Evolutionary conservation across 2,329 filamentous ascomycete genomes (phyloP), one percentile per base, ranked within the genome.

Genomic region (Claviceps humidiphila): DNA sequence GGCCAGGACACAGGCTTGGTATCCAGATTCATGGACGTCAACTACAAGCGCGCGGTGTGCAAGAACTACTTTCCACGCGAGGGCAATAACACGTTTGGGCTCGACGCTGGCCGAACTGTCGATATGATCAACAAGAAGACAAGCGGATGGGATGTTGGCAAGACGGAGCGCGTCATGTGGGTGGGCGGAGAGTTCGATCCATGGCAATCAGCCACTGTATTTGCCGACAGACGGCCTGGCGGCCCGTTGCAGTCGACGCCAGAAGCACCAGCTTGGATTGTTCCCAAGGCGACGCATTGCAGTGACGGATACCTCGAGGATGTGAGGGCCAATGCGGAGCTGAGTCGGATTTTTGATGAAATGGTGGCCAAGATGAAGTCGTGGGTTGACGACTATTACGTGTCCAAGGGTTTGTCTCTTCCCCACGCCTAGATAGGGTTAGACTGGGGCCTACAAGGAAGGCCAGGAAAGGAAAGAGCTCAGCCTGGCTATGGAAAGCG

Each of bases 111-210:
- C 14, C 43, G 47, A n/a, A 24, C 41, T 14, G 43, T 41, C 30
- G 64, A 64, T 2, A 62, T 70, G 22, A 59, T 81, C 41, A 84
- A 84, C 61, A 62, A 58, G n/a, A 68, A 68, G 58, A 82, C 79
- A 0, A 67, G 72, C 22, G 80, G 81, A 34, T 84, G 81, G 80
- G 54, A 63, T 52, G 62, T 72, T 30, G 71, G 69, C 40, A 64
- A 77, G 51, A 75, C 73, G 2, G 74, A 72, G 14, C 72, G 78
- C 2, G 64, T 84, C 24, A 68, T 82, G 30, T 82, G 74, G 68
- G 70, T 73, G 5, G 81, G 82, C 57, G 80, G 74, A 42, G 69
- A 79, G 62, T 76, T 68, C 51, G 80, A 84, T 60, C 80, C 80
- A 6, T 83, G 80, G 80, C 69, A 73, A 40, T 71, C 76, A 5